Base-by-base conservation (phyloP, 2,329 filamentous ascomycete genomes). In the Aspergillus carbonarius region DNA sequence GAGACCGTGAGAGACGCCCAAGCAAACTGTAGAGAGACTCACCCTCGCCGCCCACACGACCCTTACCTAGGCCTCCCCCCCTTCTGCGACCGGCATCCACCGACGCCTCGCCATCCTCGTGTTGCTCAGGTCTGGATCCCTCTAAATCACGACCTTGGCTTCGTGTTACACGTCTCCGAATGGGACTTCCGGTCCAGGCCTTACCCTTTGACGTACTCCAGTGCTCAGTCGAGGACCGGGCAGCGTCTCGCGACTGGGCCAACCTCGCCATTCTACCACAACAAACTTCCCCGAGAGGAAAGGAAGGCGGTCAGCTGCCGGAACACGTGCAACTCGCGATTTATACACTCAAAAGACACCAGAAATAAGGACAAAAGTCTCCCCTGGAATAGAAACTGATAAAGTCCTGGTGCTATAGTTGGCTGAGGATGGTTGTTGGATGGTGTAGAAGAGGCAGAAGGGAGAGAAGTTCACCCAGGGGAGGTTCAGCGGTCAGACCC, bases 131-230 rank as follows among this genome's bases (percentile, higher is more conserved):
- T 7, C 60, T 35, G 18, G 8, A 10, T 8, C 42, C 50, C 40
- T 65, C 71, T 9, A 70, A 59, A 39, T 78, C 73, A 18, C 70
- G 70, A 63, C 76, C 79, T 54, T 69, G 70, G 54, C 76, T 78
- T 54, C 76, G 69, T 6, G 75, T 76, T 20, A 71, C 62, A 50
- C 76, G 66, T 46, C 61, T 60, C 3, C 55, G 57, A 5, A 56
- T 55, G 1, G 60, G 57, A 51, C 58, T 64, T 2, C 48, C 48
- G 8, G 48, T 51, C 34, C 48, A 37, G 6, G 30, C 9, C 30
- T 32, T 32, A 51, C 48, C 48, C 7, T n/a, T 17, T 5, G 30
- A 8, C 27, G 7, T 34, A 32, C 34, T 44, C 12, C 13, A n/a
- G 12, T 20, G 17, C 25, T 30, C 25, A 17, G 42, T 30, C 13